Evolutionary conservation across 2,329 filamentous ascomycete genomes (phyloP).

Genomic region (Exophiala mesophila): DNA sequence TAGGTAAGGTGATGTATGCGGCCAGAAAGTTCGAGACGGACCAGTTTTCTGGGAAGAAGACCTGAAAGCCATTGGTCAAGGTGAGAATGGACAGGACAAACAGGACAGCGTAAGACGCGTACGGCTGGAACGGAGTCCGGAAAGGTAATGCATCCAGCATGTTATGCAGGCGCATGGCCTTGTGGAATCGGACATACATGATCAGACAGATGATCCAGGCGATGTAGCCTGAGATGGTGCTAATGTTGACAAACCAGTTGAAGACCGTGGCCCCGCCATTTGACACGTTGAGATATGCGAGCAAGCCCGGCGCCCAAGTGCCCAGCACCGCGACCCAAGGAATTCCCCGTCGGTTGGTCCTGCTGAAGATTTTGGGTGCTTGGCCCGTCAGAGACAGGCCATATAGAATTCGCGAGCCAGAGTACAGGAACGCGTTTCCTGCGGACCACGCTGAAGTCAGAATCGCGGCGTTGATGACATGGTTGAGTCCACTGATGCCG

Average conservation of each 20-base stretch:
- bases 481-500: slow-evolving; percentile 62
- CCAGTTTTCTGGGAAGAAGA: slow-evolving; percentile 56
- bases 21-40: slow-evolving; percentile 59
- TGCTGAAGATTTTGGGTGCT: slow-evolving; percentile 37
- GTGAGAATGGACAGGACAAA: slow-evolving; percentile 46
- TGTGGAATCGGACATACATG: slow-evolving; percentile 49
- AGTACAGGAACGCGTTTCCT: slow-evolving; percentile 37
- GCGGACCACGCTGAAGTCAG: slow-evolving; percentile 63
- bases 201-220: slow-evolving; percentile 40
- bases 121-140: slow-evolving; percentile 48
- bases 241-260: slow-evolving; percentile 40
- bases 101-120: slow-evolving; percentile 47
- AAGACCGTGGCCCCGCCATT: slow-evolving; percentile 35
- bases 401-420: slow-evolving; percentile 32
- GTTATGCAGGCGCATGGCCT: slow-evolving; percentile 48
- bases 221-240: slow-evolving; percentile 36
- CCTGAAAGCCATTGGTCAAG: slow-evolving; percentile 54
- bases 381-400: slow-evolving; percentile 27
- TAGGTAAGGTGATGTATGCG: slow-evolving; percentile 59
- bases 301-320: slow-evolving; percentile 37
- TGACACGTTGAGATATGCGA: slow-evolving; percentile 36
- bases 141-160: slow-evolving; percentile 46
- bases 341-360: slow-evolving; percentile 43
- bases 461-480: slow-evolving; percentile 71
- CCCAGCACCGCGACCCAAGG: slow-evolving; percentile 47